These are phyloP conservation scores for Aspergillus amoenus DNA, from an alignment of 2,329 filamentous ascomycete species.

Conservation along the genomic window DNA sequence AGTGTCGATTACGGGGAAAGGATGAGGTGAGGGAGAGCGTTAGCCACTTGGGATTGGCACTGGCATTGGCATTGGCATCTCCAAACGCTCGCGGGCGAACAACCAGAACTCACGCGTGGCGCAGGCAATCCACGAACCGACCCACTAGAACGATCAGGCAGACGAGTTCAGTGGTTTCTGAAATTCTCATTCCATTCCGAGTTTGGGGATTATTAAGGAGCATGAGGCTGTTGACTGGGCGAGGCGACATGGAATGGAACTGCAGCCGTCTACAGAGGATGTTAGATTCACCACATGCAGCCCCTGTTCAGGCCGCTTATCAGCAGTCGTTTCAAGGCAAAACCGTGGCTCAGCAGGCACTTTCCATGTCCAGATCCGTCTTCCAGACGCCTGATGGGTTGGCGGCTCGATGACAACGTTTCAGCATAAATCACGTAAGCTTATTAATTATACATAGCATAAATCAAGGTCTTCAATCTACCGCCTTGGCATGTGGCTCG, in stretches of 20 bases:
- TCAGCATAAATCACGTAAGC: not conserved
- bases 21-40: conserved; percentile 9
- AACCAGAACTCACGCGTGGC: conserved; percentile 13
- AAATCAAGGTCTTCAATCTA: not conserved
- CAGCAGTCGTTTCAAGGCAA: not conserved
- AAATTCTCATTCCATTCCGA: not conserved
- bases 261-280: not conserved
- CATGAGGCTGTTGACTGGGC: not conserved
- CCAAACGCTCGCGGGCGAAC: not conserved
- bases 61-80: not conserved
- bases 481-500: not conserved
- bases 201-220: conserved; percentile 1
- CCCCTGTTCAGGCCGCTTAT: not conserved
- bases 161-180: conserved; percentile 9
- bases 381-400: not conserved
- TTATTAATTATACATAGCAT: not conserved
- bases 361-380: not conserved
- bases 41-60: conserved; percentile 8
- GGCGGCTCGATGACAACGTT: not conserved
- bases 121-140: conserved; percentile 13
- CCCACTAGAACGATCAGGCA: conserved; percentile 18
- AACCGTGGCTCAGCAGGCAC: not conserved
- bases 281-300: not conserved
- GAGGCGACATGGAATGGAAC: not conserved
- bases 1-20: conserved; percentile 2